Evolutionary conservation across 2,329 filamentous ascomycete species (phyloP), one percentile per base, ranked within the genome.

Genomic region (Paracorniculantispora psalliotae): DNA sequence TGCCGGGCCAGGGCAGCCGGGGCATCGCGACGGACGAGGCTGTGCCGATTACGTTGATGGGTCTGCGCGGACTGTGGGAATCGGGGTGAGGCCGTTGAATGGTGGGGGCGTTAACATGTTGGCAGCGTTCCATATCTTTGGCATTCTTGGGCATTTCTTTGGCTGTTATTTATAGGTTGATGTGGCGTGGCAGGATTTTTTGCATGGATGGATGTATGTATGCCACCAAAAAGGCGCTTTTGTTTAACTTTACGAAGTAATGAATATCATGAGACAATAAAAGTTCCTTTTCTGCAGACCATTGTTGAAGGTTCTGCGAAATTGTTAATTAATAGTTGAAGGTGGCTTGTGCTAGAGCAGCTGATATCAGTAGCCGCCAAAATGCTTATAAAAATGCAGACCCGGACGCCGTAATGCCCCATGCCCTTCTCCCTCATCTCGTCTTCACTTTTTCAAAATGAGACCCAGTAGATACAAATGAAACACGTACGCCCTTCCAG

Each of bases 11-110:
- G 71, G 91, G 90, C 1, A 93, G 89, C 69, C 79, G 91, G 66
- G 91, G 87, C 1, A 93, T 96, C 62, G 78, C 89, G 62, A 94
- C 91, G 0, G 91, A 96, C 66, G 91, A 96, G 74, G 90, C 91
- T 1, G 74, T 96, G 19, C 90, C 89, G 75, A 83, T 94, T 68
- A 90, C 86, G 0, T 71, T 96, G 69, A 87, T 87, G 67, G 84
- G 84, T 2, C 68, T 94, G 68, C 82, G 86, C 67, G 79, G 76
- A 61, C 64, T 87, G 60, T 88, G 79, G 83, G 75, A 77, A 33
- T 28, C 19, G 8, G 21, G 4, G 2, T 55, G 26, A 47, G 12
- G 10, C n/a, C n/a, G n/a, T n/a, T n/a, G n/a, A n/a, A n/a, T n/a
- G n/a, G n/a, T n/a, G n/a, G n/a, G n/a, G n/a, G n/a, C n/a, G n/a